Conservation (phyloP, 768 basidiomycete genomes). For the Mycena galopus region DNA sequence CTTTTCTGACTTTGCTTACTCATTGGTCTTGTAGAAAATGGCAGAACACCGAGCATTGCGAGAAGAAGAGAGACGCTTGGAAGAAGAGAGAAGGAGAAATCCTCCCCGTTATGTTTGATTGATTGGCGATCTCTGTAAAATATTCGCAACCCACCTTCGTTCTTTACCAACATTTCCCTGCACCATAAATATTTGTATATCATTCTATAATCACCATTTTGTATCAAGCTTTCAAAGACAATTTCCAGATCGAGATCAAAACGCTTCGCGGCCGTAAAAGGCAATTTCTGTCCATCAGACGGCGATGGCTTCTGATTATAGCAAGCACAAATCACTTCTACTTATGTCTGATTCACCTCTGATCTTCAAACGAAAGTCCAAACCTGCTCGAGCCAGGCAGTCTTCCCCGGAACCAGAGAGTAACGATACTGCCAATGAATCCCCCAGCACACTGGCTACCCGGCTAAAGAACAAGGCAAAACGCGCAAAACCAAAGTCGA, state of each 20-base stretch:
- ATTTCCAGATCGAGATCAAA: background rate
- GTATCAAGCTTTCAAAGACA: background rate
- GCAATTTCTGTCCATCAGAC: background rate
- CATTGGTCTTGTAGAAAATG: constrained; percentile 30
- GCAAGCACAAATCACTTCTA: background rate
- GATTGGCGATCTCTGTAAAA: background rate
- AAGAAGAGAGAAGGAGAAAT: constrained; percentile 29
- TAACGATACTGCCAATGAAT: constrained; percentile 55
- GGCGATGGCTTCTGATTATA: background rate
- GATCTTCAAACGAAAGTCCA: constrained; percentile 66
- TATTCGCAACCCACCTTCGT: background rate
- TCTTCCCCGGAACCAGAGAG: constrained; percentile 54
- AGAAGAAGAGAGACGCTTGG: constrained; percentile 29
- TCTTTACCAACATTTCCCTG: too few relatives aligned
- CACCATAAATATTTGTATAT: too few relatives aligned
- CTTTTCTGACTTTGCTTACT: background rate
- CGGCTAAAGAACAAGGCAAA: constrained; percentile 82
- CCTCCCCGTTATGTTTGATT: constrained; percentile 24
- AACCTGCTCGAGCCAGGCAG: constrained; percentile 57
- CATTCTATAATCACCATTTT: too few relatives aligned
- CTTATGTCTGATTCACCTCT: constrained; percentile 59
- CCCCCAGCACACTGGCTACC: constrained; percentile 71
- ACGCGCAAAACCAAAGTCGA: constrained; percentile 73
- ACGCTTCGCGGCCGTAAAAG: background rate
- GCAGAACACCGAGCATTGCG: constrained; percentile 33